Conservation (phyloP, 2,329 filamentous ascomycete species). For the Coniochaeta pulveracea region DNA sequence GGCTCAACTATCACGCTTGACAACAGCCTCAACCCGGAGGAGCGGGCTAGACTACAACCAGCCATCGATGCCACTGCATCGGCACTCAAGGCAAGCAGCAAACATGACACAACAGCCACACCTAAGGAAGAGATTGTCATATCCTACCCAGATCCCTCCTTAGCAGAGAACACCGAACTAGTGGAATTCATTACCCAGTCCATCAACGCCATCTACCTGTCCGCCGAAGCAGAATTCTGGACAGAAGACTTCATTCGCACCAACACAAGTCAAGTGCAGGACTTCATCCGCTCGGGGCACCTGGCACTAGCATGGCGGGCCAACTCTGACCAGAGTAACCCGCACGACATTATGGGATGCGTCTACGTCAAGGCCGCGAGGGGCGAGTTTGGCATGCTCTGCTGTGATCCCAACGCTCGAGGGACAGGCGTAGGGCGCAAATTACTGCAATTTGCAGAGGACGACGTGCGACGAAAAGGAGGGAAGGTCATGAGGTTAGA, state of each 20-base stretch:
- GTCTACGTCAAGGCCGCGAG: slow-evolving; percentile 11
- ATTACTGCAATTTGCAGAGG: slow-evolving; percentile 17
- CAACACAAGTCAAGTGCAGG: slow-evolving; percentile 9
- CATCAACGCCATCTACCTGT: slow-evolving; percentile 8
- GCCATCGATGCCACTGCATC: too few relatives aligned
- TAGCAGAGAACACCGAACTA: not conserved
- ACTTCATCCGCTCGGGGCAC: slow-evolving; percentile 11
- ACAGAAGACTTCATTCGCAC: slow-evolving; percentile 10
- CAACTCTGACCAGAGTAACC: not conserved
- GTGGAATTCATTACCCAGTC: slow-evolving; percentile 3
- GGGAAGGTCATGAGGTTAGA: slow-evolving; percentile 12
- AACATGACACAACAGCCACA: too few relatives aligned
- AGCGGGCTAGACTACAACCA: not conserved
- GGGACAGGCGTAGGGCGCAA: slow-evolving; percentile 15
- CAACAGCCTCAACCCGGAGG: not conserved
- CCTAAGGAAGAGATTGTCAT: too few relatives aligned
- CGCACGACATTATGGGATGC: slow-evolving; percentile 13
- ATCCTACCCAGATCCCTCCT: too few relatives aligned
- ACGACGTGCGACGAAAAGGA: slow-evolving; percentile 6
- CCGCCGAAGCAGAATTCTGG: slow-evolving; percentile 8
- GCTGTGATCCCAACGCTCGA: slow-evolving; percentile 11
- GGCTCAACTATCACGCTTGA: too few relatives aligned
- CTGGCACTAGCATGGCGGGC: slow-evolving; percentile 13
- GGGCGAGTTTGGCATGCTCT: slow-evolving; percentile 18
- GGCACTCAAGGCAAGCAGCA: too few relatives aligned